These are phyloP conservation scores for Byssoonygena ceratinophila DNA, from an alignment of 2,329 filamentous ascomycete species.

Conservation along the genomic window DNA sequence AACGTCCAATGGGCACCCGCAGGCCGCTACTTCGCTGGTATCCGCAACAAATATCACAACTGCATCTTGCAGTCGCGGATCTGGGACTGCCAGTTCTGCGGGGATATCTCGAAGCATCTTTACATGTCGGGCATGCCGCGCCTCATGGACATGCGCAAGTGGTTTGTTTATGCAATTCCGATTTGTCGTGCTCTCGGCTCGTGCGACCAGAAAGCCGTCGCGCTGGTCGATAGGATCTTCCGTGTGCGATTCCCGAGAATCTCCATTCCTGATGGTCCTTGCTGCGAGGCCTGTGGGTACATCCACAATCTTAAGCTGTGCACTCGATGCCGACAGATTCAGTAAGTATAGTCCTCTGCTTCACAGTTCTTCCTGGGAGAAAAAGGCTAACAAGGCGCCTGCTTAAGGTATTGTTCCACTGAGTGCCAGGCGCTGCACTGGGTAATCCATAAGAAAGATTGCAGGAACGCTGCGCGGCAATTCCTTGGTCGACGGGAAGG, in stretches of 20 bases:
- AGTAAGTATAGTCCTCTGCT: neutral
- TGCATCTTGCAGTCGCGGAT: constrained; percentile 1
- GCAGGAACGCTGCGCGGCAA: constrained; percentile 2
- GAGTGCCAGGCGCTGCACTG: constrained; percentile 8
- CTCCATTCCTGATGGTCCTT: constrained; percentile 3
- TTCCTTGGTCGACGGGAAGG: neutral
- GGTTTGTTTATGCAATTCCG: constrained; percentile 8
- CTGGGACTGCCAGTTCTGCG: constrained; percentile 13
- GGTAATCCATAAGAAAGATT: constrained; percentile 7
- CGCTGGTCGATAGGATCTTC: constrained; percentile 4
- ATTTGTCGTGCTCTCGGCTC: constrained; percentile 5
- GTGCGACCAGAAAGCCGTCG: constrained; percentile 5
- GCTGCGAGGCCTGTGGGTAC: constrained; percentile 10
- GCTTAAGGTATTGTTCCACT: constrained; percentile 6
- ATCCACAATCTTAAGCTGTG: constrained; percentile 7
- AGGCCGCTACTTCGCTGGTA: constrained; percentile 5
- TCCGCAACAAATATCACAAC: constrained; percentile 7
- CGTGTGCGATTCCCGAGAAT: neutral
- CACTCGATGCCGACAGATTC: constrained; percentile 8
- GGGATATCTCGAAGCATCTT: constrained; percentile 4
- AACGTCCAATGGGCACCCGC: constrained; percentile 7
- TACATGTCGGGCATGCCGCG: constrained; percentile 11
- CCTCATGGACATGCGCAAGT: constrained; percentile 3
- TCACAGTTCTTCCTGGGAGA: neutral
- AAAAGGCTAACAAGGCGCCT: neutral